Evolutionary conservation across 176 grass and related monocot genomes (phyloP).

Genomic region (Melocanna baccifera): DNA sequence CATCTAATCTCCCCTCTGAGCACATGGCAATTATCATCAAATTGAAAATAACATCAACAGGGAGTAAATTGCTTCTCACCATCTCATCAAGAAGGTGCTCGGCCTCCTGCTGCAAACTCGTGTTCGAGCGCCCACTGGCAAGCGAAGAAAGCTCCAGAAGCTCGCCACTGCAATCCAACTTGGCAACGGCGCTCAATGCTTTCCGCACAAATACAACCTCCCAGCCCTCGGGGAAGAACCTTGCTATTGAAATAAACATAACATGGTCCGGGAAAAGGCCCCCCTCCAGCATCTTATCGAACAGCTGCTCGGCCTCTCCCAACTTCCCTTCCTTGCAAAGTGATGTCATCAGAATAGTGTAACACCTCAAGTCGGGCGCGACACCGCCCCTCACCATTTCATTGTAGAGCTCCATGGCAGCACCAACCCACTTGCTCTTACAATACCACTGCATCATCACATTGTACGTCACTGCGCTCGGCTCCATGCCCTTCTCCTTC

Average conservation of each 20-base stretch:
- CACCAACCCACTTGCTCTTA: not conserved
- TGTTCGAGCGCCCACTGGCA: not conserved
- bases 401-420: not conserved
- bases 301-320: not conserved
- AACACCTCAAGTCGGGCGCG: not conserved
- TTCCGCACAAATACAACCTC: not conserved
- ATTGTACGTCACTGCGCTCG: not conserved
- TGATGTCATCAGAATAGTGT: not conserved
- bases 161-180: not conserved
- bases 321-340: not conserved
- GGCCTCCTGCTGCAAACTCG: constrained; percentile 25
- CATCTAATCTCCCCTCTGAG: constrained; percentile 20
- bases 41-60: constrained; percentile 34
- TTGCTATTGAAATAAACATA: constrained; percentile 3
- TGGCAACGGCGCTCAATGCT: constrained; percentile 4
- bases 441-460: constrained; percentile 13
- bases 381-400: not conserved
- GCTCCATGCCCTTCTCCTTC: not conserved
- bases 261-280: not conserved
- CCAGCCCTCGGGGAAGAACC: not conserved
- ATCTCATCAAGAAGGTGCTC: constrained; percentile 28
- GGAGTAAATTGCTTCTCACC: constrained; percentile 30
- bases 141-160: constrained; percentile 3
- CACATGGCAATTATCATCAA: constrained; percentile 42
- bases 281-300: constrained; percentile 5